Base-by-base conservation (phyloP, 768 basidiomycete genomes). In the Pleurotus ostreatus region DNA sequence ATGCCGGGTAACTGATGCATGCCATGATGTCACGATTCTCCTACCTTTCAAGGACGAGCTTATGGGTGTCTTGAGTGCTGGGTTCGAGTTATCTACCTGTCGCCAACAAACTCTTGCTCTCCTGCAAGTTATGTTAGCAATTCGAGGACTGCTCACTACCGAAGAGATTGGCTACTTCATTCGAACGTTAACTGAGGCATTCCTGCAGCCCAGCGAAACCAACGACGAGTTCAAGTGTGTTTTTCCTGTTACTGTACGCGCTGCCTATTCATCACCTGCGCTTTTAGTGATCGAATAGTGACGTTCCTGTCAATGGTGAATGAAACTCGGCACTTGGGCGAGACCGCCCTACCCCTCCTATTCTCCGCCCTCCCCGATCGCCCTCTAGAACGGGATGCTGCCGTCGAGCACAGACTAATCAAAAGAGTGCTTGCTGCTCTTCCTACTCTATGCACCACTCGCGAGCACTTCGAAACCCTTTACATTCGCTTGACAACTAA, bases 131-230 rank as follows among this genome's bases (percentile, higher is more conserved):
- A 66, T 97, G 61, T 78, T 86, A n/a, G 81, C 80, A 6, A 85
- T 91, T 1, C 72, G 77, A 5, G 69, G 68, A 0, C 78, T 94
- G 45, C 73, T 96, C 38, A 74, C 81, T 0, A 78, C 85, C 51
- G 80, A 86, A 16, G 95, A 99, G 66, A 69, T 92, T 9, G 82
- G 84, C 2, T 94, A 88, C 65, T 73, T 93, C 40, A 88, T 96
- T 1, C 85, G 87, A 56, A 86, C 81, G 48, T 75, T 88, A 23
- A 84, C 89, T 63, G 87, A 92, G 48, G 71, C 91, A 7, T 71
- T 96, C 37, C 74, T 79, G 49, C 72, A 71, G 11, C 77, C 81
- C 22, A 65, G 70, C 5, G 75, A 78, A 41, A 80, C 81, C 13
- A 75, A 77, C 18, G 80, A 80, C 45, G 84, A 88, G 52, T 67